A percentile compares a stretch with the other conserved stretches of the same genome.
phyloP scores from a whole-genome alignment of 2,329 filamentous ascomycete genomes.

The Clonostachys byssicola region DNA sequence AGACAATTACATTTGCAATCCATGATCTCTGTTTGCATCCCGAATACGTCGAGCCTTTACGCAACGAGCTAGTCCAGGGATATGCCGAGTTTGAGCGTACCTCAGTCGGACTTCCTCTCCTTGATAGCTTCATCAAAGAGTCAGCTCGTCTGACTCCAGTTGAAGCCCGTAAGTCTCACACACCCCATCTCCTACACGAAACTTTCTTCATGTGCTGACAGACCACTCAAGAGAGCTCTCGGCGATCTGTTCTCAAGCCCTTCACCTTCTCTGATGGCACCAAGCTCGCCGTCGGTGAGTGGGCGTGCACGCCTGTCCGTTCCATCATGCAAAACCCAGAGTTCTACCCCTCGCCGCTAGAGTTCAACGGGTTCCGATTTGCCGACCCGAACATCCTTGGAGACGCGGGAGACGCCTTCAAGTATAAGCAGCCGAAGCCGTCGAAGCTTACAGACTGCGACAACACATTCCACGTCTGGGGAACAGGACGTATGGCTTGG shows the following conservation, averaged over 20 bases:
- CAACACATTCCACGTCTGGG: too few species aligned
- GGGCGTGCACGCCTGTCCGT: slow-evolving; percentile 1
- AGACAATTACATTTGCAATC: slow-evolving; percentile 2
- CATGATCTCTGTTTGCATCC: slow-evolving; percentile 1
- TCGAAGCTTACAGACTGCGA: slow-evolving; percentile 1
- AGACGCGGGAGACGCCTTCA: neutral
- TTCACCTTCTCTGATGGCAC: slow-evolving; percentile 2
- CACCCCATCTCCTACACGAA: neutral
- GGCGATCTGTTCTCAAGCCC: neutral
- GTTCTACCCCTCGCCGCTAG: neutral
- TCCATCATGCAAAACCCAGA: neutral
- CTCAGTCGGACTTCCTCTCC: neutral
- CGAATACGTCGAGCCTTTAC: slow-evolving; percentile 1
- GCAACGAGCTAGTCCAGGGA: slow-evolving; percentile 1
- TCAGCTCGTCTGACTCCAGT: slow-evolving; percentile 1
- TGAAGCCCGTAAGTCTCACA: neutral
- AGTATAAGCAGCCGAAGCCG: neutral
- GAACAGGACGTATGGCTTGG: slow-evolving; percentile 1
- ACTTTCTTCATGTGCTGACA: neutral
- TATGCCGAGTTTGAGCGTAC: neutral
- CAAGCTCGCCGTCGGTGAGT: neutral
- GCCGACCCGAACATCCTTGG: neutral
- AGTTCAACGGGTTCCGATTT: slow-evolving; percentile 2
- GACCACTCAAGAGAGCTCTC: neutral
- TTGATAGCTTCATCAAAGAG: slow-evolving; percentile 7